Evolutionary conservation across 2,329 filamentous ascomycete genomes (phyloP), one percentile per base, ranked within the genome.

Genomic region (Leptosphaerulina australis): DNA sequence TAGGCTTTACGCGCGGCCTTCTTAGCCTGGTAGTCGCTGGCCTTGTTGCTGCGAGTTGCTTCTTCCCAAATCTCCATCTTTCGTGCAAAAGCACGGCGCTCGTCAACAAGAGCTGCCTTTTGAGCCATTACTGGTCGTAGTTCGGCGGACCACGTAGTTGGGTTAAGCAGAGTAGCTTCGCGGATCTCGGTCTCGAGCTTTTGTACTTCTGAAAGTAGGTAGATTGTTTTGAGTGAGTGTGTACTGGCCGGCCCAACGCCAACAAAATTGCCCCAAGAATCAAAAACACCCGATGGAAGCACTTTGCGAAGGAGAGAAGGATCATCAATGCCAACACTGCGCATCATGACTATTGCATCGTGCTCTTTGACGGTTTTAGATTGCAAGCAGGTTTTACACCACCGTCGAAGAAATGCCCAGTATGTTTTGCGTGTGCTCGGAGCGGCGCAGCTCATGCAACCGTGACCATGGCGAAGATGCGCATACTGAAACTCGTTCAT

Each of bases 391-490:
- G 56, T 55, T 40, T 71, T 70, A 56, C 74, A 76, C 72, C 72
- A 75, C n/a, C 74, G 69, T 9, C 71, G 68, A 17, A 72, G 65
- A 39, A 75, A 75, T 2, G 71, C 71, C 74, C 74, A 76, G 49
- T 75, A 76, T 4, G 72, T 73, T 56, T 75, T 76, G 54, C 74
- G 65, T 5, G 72, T 71, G 25, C 62, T 66, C 4, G 58, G 60
- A 10, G 71, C 62, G 11, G 60, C 56, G 54, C 73, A 75, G 22
- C 63, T 67, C 66, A 72, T 72, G 57, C 74, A 76, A 20, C 72
- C 72, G 38, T 68, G 65, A 6, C 72, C 72, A 29, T 72, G 67
- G 6, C 74, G 61, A 12, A 76, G 56, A 45, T 74, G 64, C 11
- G 71, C 69, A 53, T 75, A 76, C 40, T 76, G 69, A 18, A 65